These are phyloP conservation scores for Xylaria castorea DNA, from an alignment of 495 filamentous ascomycete genomes.

Conservation along the genomic window DNA sequence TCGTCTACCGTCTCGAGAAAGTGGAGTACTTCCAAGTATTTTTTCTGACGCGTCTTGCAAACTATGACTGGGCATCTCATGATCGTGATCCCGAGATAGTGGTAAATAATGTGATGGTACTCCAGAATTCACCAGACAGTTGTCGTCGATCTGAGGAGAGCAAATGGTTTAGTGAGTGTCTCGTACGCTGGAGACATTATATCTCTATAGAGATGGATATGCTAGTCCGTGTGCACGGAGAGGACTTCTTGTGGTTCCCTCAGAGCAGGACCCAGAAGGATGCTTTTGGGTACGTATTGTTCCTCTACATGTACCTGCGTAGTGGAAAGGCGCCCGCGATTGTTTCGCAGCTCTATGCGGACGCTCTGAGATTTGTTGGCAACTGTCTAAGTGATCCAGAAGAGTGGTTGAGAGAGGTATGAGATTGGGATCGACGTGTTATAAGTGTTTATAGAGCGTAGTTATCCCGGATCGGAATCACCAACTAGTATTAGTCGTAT, in stretches of 20 bases:
- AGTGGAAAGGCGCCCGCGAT: neutral
- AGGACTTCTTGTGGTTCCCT: neutral
- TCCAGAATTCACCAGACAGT: neutral
- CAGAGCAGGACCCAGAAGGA: neutral
- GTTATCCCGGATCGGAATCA: neutral
- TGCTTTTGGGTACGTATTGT: neutral
- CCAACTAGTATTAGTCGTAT: neutral
- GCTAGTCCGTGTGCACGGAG: neutral
- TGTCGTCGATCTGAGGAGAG: neutral
- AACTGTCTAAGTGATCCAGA: neutral
- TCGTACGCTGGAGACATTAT: neutral
- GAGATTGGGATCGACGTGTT: neutral
- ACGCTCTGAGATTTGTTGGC: neutral
- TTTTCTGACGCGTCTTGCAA: neutral
- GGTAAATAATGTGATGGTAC: neutral
- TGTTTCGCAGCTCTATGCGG: neutral
- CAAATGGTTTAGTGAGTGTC: neutral
- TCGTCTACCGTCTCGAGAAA: neutral
- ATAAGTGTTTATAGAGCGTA: neutral
- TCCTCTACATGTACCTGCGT: neutral
- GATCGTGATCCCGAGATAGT: neutral
- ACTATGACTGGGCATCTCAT: neutral
- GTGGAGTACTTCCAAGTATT: neutral
- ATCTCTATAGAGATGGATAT: neutral
- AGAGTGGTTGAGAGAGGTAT: neutral